A percentile compares a stretch with the other conserved stretches of the same genome.
These are phyloP conservation scores for Cryptosporidium tyzzeri DNA, from an alignment of 169 alveolate genomes.

Conservation along the genomic window DNA sequence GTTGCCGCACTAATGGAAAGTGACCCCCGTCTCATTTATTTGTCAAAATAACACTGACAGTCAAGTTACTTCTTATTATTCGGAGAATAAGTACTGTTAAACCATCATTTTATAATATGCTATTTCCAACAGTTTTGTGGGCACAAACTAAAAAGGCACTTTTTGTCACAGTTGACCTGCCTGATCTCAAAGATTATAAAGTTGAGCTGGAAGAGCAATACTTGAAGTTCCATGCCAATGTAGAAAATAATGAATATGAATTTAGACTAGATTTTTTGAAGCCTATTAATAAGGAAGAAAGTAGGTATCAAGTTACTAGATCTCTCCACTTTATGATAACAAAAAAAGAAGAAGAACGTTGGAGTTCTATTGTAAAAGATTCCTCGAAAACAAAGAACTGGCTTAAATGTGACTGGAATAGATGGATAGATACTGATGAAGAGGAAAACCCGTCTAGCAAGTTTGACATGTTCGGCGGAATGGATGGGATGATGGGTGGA, in stretches of 20 bases:
- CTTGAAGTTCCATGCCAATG: slow-evolving; percentile 74
- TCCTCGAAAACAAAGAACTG: slow-evolving; percentile 77
- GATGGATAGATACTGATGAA: slow-evolving; percentile 85
- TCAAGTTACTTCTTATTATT: background rate
- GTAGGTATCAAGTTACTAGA: slow-evolving; percentile 82
- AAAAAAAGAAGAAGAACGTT: slow-evolving; percentile 77
- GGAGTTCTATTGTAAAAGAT: slow-evolving; percentile 80
- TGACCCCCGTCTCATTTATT: slow-evolving; percentile 48
- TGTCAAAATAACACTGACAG: background rate
- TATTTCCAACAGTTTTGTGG: slow-evolving; percentile 83
- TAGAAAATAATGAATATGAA: slow-evolving; percentile 65
- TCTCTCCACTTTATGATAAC: slow-evolving; percentile 78
- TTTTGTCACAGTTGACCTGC: slow-evolving; percentile 81
- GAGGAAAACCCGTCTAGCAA: slow-evolving; percentile 79
- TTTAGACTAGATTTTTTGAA: slow-evolving; percentile 76
- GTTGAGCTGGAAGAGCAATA: slow-evolving; percentile 75
- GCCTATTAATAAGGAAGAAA: slow-evolving; percentile 75
- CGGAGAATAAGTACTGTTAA: background rate
- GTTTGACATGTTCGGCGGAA: slow-evolving; percentile 78
- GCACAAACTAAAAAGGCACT: slow-evolving; percentile 81
- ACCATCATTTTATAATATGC: slow-evolving; percentile 31
- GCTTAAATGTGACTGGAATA: slow-evolving; percentile 82
- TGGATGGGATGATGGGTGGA: slow-evolving; percentile 77
- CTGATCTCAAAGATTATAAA: slow-evolving; percentile 77
- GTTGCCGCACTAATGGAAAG: slow-evolving; percentile 31